Evolutionary conservation across 164 flowering plant genomes (phyloP).

Genomic region (Brasenia schreberi): DNA sequence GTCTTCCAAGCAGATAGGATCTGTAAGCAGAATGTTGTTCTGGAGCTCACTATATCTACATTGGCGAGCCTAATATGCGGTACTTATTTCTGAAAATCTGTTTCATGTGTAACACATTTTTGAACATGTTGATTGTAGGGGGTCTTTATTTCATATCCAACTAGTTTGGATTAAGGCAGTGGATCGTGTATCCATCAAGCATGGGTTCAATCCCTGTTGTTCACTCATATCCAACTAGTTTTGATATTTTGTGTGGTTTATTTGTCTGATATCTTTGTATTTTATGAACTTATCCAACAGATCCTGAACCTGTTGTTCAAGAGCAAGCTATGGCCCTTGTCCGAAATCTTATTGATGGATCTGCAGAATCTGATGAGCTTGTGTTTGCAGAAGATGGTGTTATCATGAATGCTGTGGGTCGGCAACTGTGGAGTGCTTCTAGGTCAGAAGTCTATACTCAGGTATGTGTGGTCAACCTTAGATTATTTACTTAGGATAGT

Average conservation of each 20-base stretch:
- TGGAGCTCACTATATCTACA: slow-evolving; percentile 49
- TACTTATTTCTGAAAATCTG: slow-evolving; percentile 13
- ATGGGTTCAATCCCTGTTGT: not conserved
- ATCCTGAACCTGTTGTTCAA: slow-evolving; percentile 69
- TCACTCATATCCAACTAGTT: not conserved
- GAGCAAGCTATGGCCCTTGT: slow-evolving; percentile 86
- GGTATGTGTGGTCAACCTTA: slow-evolving; percentile 20
- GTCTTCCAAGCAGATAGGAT: slow-evolving; percentile 54
- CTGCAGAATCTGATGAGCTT: slow-evolving; percentile 38
- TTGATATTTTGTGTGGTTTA: not conserved
- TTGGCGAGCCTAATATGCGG: slow-evolving; percentile 73
- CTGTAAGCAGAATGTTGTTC: slow-evolving; percentile 43
- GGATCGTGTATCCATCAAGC: too few species aligned
- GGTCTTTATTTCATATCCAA: not conserved
- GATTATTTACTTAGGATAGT: not conserved
- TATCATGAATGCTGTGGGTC: slow-evolving; percentile 59
- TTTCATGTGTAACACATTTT: not conserved
- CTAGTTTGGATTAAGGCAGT: not conserved
- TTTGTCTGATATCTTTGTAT: not conserved
- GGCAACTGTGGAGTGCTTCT: slow-evolving; percentile 41
- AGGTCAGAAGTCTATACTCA: slow-evolving; percentile 60
- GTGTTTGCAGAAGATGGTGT: slow-evolving; percentile 49
- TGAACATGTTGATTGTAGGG: not conserved
- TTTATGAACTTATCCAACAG: slow-evolving; percentile 25
- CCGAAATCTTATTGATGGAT: slow-evolving; percentile 87